A percentile compares a stretch with the other conserved stretches of the same genome.
These are phyloP conservation scores for Mycena crocata DNA, from an alignment of 768 basidiomycete species.

Conservation along the genomic window DNA sequence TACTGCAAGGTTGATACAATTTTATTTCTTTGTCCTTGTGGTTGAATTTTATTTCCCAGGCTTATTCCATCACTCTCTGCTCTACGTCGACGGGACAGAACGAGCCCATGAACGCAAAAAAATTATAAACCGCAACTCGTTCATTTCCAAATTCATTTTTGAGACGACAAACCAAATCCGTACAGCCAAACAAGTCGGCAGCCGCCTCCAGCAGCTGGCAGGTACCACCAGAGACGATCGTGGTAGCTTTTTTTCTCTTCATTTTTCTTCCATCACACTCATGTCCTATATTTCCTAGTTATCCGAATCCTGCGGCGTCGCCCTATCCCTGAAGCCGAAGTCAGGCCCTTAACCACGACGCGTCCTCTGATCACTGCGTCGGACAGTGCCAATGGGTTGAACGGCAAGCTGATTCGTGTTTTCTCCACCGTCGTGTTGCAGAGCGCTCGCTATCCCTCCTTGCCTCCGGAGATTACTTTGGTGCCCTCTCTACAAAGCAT, in stretches of 20 bases:
- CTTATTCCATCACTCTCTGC: background rate
- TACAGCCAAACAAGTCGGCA: constrained; percentile 15
- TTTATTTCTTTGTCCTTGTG: background rate
- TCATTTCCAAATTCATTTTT: constrained; percentile 5
- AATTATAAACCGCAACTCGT: background rate
- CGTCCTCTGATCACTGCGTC: background rate
- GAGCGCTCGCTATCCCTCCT: constrained; percentile 1
- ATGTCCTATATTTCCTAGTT: background rate
- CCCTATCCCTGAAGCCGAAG: background rate
- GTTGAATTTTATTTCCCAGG: constrained; percentile 1
- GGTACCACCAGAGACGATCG: background rate
- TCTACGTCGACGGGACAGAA: background rate
- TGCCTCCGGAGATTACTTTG: background rate
- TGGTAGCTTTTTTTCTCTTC: background rate
- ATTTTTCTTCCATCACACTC: background rate
- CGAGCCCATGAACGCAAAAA: background rate
- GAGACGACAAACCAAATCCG: constrained; percentile 1
- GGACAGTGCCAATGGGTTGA: background rate
- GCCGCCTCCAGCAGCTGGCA: constrained; percentile 22
- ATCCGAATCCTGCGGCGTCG: background rate
- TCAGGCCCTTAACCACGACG: background rate
- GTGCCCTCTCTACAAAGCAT: background rate
- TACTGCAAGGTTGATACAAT: background rate
- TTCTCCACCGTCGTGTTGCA: background rate
- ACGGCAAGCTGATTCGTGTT: background rate